Conservation (phyloP, 805 yeast genomes). For the Dipodascopsis uninucleata region DNA sequence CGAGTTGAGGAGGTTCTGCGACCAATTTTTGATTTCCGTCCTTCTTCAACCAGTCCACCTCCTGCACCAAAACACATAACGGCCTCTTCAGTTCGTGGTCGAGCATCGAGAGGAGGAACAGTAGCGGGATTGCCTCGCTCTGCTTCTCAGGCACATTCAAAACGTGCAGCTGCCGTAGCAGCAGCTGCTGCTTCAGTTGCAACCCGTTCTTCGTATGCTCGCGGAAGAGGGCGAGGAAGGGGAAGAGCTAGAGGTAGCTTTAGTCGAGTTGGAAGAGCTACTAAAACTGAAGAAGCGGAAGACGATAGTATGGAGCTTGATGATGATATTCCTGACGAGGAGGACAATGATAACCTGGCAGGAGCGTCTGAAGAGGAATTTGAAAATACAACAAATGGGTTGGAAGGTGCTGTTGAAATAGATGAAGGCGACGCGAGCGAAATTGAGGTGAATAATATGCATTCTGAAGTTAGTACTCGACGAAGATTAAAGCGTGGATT, state of each 20-base stretch:
- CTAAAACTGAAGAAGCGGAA: slow-evolving; percentile 9
- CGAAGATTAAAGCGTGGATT: background rate
- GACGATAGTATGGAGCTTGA: slow-evolving; percentile 12
- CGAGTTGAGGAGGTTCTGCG: slow-evolving; percentile 58
- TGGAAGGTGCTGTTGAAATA: slow-evolving; percentile 5
- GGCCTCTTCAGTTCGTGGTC: slow-evolving; percentile 28
- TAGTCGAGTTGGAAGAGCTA: slow-evolving; percentile 5
- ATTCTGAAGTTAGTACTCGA: background rate
- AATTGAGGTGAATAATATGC: background rate
- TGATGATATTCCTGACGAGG: slow-evolving; percentile 13
- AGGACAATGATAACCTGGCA: background rate
- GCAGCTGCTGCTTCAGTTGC: slow-evolving; percentile 17
- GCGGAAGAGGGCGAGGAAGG: slow-evolving; percentile 20
- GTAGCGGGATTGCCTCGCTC: slow-evolving; percentile 13
- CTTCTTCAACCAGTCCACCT: slow-evolving; percentile 58
- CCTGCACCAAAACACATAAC: slow-evolving; percentile 53
- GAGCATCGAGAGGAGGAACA: slow-evolving; percentile 9
- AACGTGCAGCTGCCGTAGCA: slow-evolving; percentile 7
- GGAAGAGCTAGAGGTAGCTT: slow-evolving; percentile 19
- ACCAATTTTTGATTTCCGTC: slow-evolving; percentile 62
- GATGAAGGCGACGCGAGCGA: slow-evolving; percentile 1
- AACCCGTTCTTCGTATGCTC: slow-evolving; percentile 9
- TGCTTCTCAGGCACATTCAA: slow-evolving; percentile 10
- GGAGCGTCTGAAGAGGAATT: background rate
- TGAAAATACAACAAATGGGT: background rate